Evolutionary conservation across 352 stramenopile species (phyloP).

Genomic region (Plasmopara halstedii): DNA sequence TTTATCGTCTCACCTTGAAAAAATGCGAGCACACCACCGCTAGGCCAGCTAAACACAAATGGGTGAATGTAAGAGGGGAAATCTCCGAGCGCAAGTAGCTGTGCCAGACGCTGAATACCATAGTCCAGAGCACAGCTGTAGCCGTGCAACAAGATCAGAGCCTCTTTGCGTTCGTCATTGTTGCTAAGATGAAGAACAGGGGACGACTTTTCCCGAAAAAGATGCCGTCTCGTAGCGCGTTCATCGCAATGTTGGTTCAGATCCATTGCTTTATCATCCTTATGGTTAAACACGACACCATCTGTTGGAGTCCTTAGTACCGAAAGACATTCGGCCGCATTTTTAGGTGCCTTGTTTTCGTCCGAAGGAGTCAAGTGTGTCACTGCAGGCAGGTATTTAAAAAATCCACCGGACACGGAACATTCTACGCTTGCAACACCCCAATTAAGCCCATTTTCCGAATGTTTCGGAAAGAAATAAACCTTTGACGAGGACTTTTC

Average conservation of each 20-base stretch:
- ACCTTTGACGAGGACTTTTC: constrained; percentile 31
- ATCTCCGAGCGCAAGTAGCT: constrained; percentile 54
- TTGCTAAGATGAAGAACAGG: constrained; percentile 20
- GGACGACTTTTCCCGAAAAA: constrained; percentile 27
- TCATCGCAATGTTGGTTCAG: constrained; percentile 3
- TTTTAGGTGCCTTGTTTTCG: constrained; percentile 23
- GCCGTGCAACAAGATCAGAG: constrained; percentile 54
- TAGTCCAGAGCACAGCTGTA: constrained; percentile 73
- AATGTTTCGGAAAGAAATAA: constrained; percentile 44
- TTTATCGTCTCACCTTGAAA: constrained; percentile 30
- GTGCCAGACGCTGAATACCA: constrained; percentile 43
- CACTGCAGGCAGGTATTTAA: constrained; percentile 55
- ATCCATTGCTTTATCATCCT: constrained; percentile 13
- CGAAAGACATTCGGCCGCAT: constrained; percentile 30
- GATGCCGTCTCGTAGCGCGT: constrained; percentile 15
- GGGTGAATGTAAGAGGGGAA: constrained; percentile 63
- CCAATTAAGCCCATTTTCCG: constrained; percentile 40
- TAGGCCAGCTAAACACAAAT: constrained; percentile 73
- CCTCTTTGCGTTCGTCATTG: constrained; percentile 35
- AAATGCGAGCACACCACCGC: constrained; percentile 47
- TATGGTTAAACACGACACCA: constrained; percentile 41
- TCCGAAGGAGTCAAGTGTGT: constrained; percentile 42
- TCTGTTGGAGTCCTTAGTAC: constrained; percentile 40
- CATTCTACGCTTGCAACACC: constrained; percentile 77
- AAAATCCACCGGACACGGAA: constrained; percentile 66